These are phyloP conservation scores for Aureobasidium sp. DNA, from an alignment of 2,329 filamentous ascomycete species.

Conservation along the genomic window DNA sequence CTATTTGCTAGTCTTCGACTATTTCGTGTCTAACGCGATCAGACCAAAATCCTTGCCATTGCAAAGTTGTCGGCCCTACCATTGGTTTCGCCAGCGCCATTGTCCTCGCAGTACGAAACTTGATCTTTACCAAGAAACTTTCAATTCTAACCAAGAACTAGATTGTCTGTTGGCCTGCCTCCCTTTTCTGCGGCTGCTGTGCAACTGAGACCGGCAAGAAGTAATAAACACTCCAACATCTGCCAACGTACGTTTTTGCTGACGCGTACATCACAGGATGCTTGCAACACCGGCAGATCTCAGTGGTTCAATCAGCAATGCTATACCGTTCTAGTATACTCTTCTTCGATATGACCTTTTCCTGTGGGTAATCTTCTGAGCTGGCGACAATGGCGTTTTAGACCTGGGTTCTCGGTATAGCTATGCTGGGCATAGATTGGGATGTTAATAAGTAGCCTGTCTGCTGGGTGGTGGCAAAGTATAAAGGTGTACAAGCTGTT, in stretches of 20 bases:
- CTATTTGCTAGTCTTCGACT: background rate
- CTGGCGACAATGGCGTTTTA: constrained; percentile 4
- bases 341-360: background rate
- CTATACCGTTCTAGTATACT: constrained; percentile 36
- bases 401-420: background rate
- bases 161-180: constrained; percentile 42
- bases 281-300: constrained; percentile 38
- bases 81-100: constrained; percentile 38
- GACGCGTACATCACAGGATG: constrained; percentile 33
- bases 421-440: constrained; percentile 7
- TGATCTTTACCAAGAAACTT: background rate
- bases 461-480: background rate
- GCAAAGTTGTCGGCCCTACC: constrained; percentile 43
- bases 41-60: constrained; percentile 42
- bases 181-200: constrained; percentile 42
- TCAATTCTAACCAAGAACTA: constrained; percentile 8
- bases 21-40: background rate
- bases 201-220: constrained; percentile 40
- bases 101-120: constrained; percentile 31
- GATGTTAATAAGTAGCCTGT: constrained; percentile 7
- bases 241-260: background rate
- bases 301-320: constrained; percentile 33
- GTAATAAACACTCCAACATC: constrained; percentile 7
- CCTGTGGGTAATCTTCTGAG: background rate
- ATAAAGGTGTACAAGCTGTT: constrained; percentile 7